Percentiles rank a stretch among this genome's conserved stretches.
Evolutionary conservation across 2,329 filamentous ascomycete species (phyloP).

Genomic region (Ampelomyces quisqualis): DNA sequence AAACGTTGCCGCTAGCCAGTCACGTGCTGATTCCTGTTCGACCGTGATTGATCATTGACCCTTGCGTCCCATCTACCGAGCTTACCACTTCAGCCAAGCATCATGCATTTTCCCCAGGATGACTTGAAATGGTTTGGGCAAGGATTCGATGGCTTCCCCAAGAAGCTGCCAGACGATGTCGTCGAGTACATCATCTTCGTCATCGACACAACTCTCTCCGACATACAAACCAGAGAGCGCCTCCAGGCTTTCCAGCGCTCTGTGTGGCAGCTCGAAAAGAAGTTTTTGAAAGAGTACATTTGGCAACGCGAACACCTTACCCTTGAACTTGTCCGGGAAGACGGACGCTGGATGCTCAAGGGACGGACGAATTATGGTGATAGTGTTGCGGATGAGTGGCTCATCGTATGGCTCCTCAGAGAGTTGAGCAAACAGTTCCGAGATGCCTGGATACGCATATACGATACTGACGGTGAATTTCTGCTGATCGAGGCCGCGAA

Average conservation of each 20-base stretch:
- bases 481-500: constrained; percentile 91
- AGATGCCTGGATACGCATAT: constrained; percentile 77
- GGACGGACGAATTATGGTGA: constrained; percentile 88
- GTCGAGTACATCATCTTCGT: constrained; percentile 82
- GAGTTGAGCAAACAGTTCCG: constrained; percentile 73
- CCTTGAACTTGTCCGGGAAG: constrained; percentile 62
- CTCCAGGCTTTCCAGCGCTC: constrained; percentile 73
- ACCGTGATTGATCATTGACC: no score
- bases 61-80: no score
- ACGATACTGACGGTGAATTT: constrained; percentile 92
- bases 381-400: constrained; percentile 95
- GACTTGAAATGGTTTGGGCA: constrained; percentile 67
- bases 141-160: constrained; percentile 65
- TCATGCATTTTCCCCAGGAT: constrained; percentile 48
- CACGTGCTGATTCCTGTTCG: constrained; percentile 18
- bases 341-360: constrained; percentile 63
- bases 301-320: constrained; percentile 87
- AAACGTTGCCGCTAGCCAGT: constrained; percentile 16
- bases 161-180: constrained; percentile 74
- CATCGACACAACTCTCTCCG: constrained; percentile 57
- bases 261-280: constrained; percentile 62
- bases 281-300: constrained; percentile 79
- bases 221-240: constrained; percentile 60
- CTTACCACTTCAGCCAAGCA: no score
- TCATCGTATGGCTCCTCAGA: constrained; percentile 84